Evolutionary conservation across 148 eudicot genomes (phyloP).

Genomic region (Vaccinium macrocarpon): DNA sequence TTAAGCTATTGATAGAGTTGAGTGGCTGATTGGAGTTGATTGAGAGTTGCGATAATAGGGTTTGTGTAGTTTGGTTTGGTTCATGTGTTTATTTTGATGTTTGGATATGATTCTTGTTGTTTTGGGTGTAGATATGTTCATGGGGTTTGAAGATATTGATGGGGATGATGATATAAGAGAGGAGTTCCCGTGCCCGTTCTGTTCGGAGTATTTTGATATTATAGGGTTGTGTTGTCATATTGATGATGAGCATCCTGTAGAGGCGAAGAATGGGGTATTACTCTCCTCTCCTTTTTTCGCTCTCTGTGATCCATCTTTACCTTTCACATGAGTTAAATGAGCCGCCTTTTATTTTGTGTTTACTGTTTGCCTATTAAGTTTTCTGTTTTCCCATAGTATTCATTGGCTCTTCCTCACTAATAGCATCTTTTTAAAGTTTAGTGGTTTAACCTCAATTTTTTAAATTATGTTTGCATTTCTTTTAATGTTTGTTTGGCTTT

Average conservation of each 20-base stretch:
- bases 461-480: neutral
- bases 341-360: conserved; percentile 1
- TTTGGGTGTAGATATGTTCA: conserved; percentile 57
- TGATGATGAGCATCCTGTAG: conserved; percentile 85
- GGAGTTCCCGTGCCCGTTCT: conserved; percentile 90
- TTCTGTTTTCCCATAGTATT: neutral
- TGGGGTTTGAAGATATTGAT: conserved; percentile 88
- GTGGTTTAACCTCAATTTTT: neutral
- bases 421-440: neutral
- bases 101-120: conserved; percentile 9
- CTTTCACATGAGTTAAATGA: neutral
- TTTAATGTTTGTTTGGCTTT: neutral
- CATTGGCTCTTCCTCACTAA: neutral
- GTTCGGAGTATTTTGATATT: conserved; percentile 76
- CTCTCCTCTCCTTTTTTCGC: neutral
- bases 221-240: conserved; percentile 93
- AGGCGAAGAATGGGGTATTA: conserved; percentile 86
- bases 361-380: neutral
- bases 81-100: neutral
- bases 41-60: neutral
- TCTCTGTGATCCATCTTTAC: neutral
- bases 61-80: neutral
- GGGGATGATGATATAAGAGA: conserved; percentile 85
- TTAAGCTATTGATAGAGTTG: neutral
- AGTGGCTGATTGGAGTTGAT: neutral